Conservation (phyloP, 805 yeast species). For the Wickerhamiella allomyrinae region DNA sequence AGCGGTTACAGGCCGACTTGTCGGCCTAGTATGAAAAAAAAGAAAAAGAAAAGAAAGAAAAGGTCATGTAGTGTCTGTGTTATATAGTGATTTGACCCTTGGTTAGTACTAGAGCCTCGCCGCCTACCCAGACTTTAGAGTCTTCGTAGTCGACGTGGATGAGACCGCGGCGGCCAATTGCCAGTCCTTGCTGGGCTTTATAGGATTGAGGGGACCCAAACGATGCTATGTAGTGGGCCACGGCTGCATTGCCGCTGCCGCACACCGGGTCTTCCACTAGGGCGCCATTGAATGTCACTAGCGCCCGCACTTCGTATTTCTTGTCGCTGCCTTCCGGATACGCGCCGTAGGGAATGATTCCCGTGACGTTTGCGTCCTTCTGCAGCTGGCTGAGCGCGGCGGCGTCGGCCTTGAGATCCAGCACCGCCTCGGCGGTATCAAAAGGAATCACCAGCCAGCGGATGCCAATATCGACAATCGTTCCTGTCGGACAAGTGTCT, state of each 20-base stretch:
- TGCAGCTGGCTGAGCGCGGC: slow-evolving; percentile 1
- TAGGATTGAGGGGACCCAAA: slow-evolving; percentile 4
- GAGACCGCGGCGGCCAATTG: slow-evolving; percentile 10
- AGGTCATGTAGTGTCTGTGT: too few relatives aligned
- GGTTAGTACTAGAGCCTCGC: neutral
- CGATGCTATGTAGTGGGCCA: slow-evolving; percentile 9
- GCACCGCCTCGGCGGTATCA: slow-evolving; percentile 2
- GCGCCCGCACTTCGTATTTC: slow-evolving; percentile 12
- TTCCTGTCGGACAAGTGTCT: neutral
- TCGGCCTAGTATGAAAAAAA: too few relatives aligned
- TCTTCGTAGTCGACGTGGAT: slow-evolving; percentile 8
- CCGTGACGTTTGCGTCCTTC: slow-evolving; percentile 2
- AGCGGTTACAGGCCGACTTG: too few relatives aligned
- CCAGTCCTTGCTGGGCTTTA: slow-evolving; percentile 13
- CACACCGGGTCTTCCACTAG: slow-evolving; percentile 14
- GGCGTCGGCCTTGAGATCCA: slow-evolving; percentile 3
- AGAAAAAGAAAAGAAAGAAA: too few relatives aligned
- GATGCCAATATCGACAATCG: slow-evolving; percentile 8
- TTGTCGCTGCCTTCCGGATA: slow-evolving; percentile 3
- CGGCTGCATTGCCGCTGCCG: slow-evolving; percentile 18
- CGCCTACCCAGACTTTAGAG: slow-evolving; percentile 11
- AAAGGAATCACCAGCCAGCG: slow-evolving; percentile 8
- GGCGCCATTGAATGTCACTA: slow-evolving; percentile 7
- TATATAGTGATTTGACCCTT: slow-evolving; percentile 1
- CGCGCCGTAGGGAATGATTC: slow-evolving; percentile 8